Percentiles rank a stretch among this genome's conserved stretches.
Conservation (phyloP, 257 asterid species). For the Fraxinus anomala region DNA sequence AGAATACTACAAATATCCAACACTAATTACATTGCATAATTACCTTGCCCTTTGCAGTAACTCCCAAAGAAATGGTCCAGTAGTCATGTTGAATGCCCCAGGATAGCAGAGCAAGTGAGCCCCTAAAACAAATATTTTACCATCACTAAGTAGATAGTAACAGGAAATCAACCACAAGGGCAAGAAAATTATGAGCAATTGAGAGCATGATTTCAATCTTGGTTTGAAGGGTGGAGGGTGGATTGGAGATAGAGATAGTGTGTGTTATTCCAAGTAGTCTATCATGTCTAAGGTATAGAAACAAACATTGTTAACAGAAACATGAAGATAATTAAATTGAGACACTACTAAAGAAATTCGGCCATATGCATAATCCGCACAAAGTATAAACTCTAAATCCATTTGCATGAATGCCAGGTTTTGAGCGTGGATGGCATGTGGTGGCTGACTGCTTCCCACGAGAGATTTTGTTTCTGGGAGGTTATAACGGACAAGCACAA, state of each 20-base stretch:
- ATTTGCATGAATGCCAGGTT: neutral
- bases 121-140: slow-evolving; percentile 46
- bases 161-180: neutral
- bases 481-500: too few species aligned
- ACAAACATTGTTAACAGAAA: neutral
- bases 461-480: neutral
- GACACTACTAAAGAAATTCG: neutral
- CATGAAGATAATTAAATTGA: neutral
- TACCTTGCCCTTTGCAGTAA: slow-evolving; percentile 87
- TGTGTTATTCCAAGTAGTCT: neutral
- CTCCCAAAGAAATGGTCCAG: slow-evolving; percentile 99
- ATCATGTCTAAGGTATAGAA: neutral
- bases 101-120: slow-evolving; percentile 95
- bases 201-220: neutral
- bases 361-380: neutral
- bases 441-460: neutral
- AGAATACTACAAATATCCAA: neutral
- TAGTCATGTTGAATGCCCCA: slow-evolving; percentile 96
- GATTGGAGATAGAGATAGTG: neutral
- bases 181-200: slow-evolving; percentile 7
- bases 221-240: neutral
- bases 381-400: neutral
- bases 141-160: slow-evolving; percentile 22
- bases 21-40: slow-evolving; percentile 1
- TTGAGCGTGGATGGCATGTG: neutral